phyloP scores from a whole-genome alignment of 768 basidiomycete species.

The Lactifluus volemus region DNA sequence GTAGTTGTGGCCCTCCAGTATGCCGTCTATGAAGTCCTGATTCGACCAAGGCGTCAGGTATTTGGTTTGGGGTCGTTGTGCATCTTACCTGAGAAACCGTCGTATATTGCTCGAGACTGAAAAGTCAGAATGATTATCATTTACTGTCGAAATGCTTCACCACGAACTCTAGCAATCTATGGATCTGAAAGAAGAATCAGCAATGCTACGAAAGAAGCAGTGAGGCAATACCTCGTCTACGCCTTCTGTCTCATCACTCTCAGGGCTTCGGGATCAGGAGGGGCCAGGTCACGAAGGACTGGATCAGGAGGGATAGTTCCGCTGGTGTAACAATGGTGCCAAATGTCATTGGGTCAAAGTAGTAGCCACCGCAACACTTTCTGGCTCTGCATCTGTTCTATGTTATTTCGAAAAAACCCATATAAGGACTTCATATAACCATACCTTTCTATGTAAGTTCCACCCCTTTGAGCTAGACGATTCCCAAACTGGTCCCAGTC shows the following conservation, averaged over 20 bases:
- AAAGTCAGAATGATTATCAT: not conserved
- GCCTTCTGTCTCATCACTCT: not conserved
- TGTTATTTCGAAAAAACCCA: not conserved
- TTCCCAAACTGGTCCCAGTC: slow-evolving; percentile 7
- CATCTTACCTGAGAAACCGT: slow-evolving; percentile 8
- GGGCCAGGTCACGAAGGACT: not conserved
- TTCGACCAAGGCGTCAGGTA: not conserved
- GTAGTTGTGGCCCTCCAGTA: slow-evolving; percentile 13
- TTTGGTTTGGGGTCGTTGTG: too few relatives aligned
- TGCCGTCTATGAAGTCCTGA: not conserved
- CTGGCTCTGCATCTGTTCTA: slow-evolving; percentile 7
- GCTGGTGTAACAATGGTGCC: not conserved
- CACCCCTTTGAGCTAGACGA: not conserved
- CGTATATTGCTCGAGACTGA: slow-evolving; percentile 16
- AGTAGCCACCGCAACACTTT: not conserved
- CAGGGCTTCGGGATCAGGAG: not conserved
- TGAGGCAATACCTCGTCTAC: slow-evolving; percentile 11
- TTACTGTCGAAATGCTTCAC: not conserved
- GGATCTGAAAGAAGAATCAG: not conserved
- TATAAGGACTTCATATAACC: not conserved
- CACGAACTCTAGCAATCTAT: slow-evolving; percentile 10
- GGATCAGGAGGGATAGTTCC: too few relatives aligned
- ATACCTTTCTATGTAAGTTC: slow-evolving; percentile 1
- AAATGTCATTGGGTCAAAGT: slow-evolving; percentile 4
- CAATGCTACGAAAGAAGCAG: not conserved